These are phyloP conservation scores for Syncephalis plumigaleata DNA, from an alignment of 371 early-diverging fungal genomes.

Conservation along the genomic window DNA sequence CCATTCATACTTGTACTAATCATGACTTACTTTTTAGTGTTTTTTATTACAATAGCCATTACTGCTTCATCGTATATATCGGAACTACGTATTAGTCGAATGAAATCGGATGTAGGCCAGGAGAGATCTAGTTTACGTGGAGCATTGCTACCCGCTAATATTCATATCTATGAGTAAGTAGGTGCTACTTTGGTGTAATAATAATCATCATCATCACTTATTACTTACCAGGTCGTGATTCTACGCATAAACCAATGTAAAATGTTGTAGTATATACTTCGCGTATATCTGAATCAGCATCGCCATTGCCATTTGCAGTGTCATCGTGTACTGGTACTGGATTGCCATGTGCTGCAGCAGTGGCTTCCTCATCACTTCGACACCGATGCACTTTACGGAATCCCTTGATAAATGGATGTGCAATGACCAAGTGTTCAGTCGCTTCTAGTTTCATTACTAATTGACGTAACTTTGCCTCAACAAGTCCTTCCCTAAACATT, in stretches of 20 bases:
- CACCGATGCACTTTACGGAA: slow-evolving; percentile 52
- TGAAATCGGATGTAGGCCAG: slow-evolving; percentile 69
- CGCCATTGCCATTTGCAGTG: slow-evolving; percentile 13
- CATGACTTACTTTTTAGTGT: slow-evolving; percentile 43
- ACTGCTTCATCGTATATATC: slow-evolving; percentile 44
- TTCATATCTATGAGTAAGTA: not conserved
- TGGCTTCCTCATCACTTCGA: slow-evolving; percentile 37
- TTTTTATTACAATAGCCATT: slow-evolving; percentile 53
- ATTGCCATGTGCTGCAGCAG: slow-evolving; percentile 41
- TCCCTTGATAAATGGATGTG: slow-evolving; percentile 85
- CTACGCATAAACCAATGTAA: slow-evolving; percentile 68
- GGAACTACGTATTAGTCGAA: slow-evolving; percentile 56
- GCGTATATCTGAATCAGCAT: slow-evolving; percentile 12
- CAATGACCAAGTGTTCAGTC: slow-evolving; percentile 55
- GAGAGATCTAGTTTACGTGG: slow-evolving; percentile 44
- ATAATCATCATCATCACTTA: not conserved
- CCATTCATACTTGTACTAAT: not conserved
- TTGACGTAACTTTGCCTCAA: slow-evolving; percentile 89
- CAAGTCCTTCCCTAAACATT: slow-evolving; percentile 57
- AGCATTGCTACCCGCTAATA: slow-evolving; percentile 19
- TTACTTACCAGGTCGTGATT: slow-evolving; percentile 26
- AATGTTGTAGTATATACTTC: slow-evolving; percentile 59
- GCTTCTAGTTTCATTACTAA: slow-evolving; percentile 76
- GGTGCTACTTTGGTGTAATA: not conserved
- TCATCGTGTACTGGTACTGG: slow-evolving; percentile 8